Percentiles rank a stretch among this genome's conserved stretches.
Conservation (phyloP, 208 protist species). For the Crithidia acanthocephali region DNA sequence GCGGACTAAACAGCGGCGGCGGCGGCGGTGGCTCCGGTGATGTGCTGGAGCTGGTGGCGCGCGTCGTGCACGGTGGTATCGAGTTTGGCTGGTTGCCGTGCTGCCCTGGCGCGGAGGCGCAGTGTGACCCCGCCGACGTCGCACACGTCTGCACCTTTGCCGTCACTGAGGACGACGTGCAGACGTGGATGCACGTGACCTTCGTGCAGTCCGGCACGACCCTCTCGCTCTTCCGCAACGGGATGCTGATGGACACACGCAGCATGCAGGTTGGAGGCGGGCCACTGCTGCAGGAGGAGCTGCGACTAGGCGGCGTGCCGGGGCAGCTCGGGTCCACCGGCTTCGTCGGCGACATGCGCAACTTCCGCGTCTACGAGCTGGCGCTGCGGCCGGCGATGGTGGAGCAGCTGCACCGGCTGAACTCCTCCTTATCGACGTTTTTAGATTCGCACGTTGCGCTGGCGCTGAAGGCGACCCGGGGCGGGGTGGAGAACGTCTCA, state of each 20-base stretch:
- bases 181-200: slow-evolving; percentile 71
- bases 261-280: slow-evolving; percentile 30
- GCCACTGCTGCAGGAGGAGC: slow-evolving; percentile 55
- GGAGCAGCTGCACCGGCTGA: slow-evolving; percentile 44
- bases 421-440: slow-evolving; percentile 41
- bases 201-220: slow-evolving; percentile 64
- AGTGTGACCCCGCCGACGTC: slow-evolving; percentile 12
- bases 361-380: slow-evolving; percentile 69
- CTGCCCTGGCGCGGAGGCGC: slow-evolving; percentile 22
- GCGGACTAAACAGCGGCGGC: background rate
- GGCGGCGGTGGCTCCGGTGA: background rate
- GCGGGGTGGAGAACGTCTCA: slow-evolving; percentile 49
- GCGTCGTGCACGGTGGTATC: slow-evolving; percentile 44
- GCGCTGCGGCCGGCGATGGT: slow-evolving; percentile 64
- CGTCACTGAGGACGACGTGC: slow-evolving; percentile 18
- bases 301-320: slow-evolving; percentile 68
- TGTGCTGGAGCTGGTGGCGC: slow-evolving; percentile 49
- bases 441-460: slow-evolving; percentile 46
- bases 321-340: slow-evolving; percentile 35
- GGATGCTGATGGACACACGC: slow-evolving; percentile 54
- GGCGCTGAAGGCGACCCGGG: slow-evolving; percentile 33
- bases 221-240: slow-evolving; percentile 70
- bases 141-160: slow-evolving; percentile 26
- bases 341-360: slow-evolving; percentile 75
- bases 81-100: slow-evolving; percentile 67